Evolutionary conservation across 202 grass and related monocot species (phyloP).

Genomic region (Brachypodium distachyon): DNA sequence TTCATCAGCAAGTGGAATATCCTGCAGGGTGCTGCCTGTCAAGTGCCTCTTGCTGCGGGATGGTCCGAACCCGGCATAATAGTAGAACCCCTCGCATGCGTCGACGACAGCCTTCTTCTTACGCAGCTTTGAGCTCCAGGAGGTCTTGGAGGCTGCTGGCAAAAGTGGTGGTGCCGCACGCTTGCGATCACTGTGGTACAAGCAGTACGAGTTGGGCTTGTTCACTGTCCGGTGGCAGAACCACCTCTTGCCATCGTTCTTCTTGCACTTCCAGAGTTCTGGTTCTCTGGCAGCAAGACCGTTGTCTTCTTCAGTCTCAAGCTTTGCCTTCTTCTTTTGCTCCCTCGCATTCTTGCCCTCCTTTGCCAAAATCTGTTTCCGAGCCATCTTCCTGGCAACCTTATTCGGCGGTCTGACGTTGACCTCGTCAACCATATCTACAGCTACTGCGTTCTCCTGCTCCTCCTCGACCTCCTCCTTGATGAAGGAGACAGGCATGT

Average conservation of each 20-base stretch:
- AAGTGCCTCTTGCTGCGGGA: conserved; percentile 28
- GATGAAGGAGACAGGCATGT: not conserved
- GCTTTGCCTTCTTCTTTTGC: not conserved
- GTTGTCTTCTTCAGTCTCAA: not conserved
- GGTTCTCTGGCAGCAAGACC: not conserved
- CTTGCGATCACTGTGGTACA: conserved; percentile 24
- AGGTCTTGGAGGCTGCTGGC: not conserved
- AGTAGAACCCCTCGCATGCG: conserved; percentile 36
- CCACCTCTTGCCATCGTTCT: conserved; percentile 61
- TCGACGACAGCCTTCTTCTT: conserved; percentile 21
- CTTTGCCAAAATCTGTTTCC: not conserved
- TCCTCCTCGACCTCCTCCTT: not conserved
- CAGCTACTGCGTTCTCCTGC: not conserved
- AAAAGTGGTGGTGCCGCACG: too few species aligned
- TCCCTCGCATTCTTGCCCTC: not conserved
- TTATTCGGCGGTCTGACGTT: not conserved
- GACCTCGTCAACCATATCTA: not conserved
- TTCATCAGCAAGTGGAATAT: too few species aligned
- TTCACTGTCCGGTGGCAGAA: conserved; percentile 35
- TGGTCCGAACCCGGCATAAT: conserved; percentile 57
- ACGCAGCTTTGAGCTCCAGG: not conserved
- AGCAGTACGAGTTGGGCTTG: conserved; percentile 32
- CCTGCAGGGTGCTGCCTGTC: not conserved
- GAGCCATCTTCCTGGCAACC: not conserved
- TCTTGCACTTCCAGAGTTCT: conserved; percentile 41